Conservation (phyloP, 177 flowering plant genomes). For the Vitis hybrid region DNA sequence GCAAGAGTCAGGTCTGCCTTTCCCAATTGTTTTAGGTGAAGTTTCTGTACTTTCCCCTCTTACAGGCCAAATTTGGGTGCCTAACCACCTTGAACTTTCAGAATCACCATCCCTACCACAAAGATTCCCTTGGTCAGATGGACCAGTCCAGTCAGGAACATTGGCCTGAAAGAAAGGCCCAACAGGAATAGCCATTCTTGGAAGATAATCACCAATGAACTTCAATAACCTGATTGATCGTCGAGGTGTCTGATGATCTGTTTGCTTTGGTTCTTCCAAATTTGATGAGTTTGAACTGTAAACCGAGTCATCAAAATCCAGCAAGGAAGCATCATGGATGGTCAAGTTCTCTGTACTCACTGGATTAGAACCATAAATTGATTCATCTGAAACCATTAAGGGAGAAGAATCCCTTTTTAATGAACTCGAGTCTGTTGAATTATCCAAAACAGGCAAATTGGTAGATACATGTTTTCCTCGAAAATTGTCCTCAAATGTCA, state of each 20-base stretch:
- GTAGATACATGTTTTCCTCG: conserved; percentile 5
- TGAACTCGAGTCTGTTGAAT: conserved; percentile 5
- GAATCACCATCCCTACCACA: conserved; percentile 1
- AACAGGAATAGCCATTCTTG: conserved; percentile 32
- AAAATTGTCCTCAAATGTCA: conserved; percentile 3
- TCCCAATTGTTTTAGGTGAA: conserved; percentile 23
- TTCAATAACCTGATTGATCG: conserved; percentile 11
- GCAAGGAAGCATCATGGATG: conserved; percentile 2
- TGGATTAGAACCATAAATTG: conserved; percentile 18
- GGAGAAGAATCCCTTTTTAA: conserved; percentile 3
- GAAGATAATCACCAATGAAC: conserved; percentile 20
- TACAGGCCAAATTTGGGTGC: conserved; percentile 19
- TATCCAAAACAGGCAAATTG: conserved; percentile 11
- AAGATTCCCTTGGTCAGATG: not conserved
- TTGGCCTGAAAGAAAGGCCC: conserved; percentile 40
- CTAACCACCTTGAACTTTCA: conserved; percentile 15
- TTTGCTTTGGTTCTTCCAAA: conserved; percentile 4
- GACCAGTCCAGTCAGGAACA: conserved; percentile 28
- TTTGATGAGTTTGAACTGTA: conserved; percentile 9
- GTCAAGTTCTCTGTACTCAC: conserved; percentile 11
- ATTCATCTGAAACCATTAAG: conserved; percentile 21
- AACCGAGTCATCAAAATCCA: conserved; percentile 16
- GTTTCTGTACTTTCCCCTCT: conserved; percentile 4
- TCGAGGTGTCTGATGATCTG: conserved; percentile 4
- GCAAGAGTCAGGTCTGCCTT: conserved; percentile 42